Evolutionary conservation across 495 filamentous ascomycete species (phyloP), one percentile per base, ranked within the genome.

Genomic region (Annulohypoxylon nitens): DNA sequence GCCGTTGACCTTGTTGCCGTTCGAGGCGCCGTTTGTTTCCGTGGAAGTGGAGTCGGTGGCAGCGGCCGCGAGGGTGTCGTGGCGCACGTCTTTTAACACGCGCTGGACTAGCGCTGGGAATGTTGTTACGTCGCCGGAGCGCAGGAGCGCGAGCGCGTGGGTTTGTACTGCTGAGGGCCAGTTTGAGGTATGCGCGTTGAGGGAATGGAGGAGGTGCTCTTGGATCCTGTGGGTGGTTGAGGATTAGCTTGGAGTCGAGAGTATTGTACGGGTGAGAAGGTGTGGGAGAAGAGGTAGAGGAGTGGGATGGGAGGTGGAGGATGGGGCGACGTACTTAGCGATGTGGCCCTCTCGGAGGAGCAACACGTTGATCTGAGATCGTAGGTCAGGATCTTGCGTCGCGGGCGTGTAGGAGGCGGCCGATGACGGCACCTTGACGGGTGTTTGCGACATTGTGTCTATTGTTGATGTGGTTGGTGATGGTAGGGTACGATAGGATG

Each of bases 131-230:
- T 87, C 85, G 78, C 86, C 87, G 9, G 80, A 83, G 62, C 87
- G 86, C 23, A 89, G 83, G 59, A 89, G 82, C 20, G 81, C 30
- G 18, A 88, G 79, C 37, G 86, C 87, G 80, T 87, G 83, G 47
- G 74, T 71, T 61, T 86, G 84, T 61, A 89, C 77, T 41, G 78
- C 50, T n/a, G 84, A 85, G 2, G 86, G 86, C 87, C 87, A 89
- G 80, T 89, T 88, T 69, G 83, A 78, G 16, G 75, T 71, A 76
- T 85, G 78, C 5, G 86, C 71, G 76, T 88, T 77, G 58, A 88
- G 86, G 16, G 83, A 76, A 78, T 88, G 85, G 5, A 87, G 81
- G 74, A 89, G 82, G 57, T 80, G 76, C n/a, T 88, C 85, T 79
- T 89, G 86, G 68, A 89, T 89, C 73, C 86, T 88, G 70, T 12